phyloP scores from a whole-genome alignment of 192 early-diverging fungal genomes.

The Linderina pennispora region DNA sequence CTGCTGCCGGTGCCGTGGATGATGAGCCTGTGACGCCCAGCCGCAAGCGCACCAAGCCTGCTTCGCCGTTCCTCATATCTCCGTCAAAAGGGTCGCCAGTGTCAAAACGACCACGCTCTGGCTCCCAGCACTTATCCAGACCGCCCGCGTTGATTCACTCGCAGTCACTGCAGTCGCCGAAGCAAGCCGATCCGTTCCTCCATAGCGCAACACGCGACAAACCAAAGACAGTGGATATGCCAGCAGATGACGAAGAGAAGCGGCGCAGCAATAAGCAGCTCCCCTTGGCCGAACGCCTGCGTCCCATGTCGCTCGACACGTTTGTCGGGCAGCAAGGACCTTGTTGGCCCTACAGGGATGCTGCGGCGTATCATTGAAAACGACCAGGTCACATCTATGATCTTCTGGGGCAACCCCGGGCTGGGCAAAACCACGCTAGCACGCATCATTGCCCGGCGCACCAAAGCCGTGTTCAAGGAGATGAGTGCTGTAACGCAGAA shows the following conservation, averaged over 20 bases:
- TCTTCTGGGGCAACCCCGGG: conserved; percentile 70
- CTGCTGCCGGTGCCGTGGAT: neutral
- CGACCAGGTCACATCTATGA: conserved; percentile 66
- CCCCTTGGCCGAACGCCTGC: conserved; percentile 41
- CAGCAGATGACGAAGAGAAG: conserved; percentile 4
- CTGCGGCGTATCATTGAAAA: conserved; percentile 59
- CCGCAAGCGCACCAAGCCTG: neutral
- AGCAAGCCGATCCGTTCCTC: neutral
- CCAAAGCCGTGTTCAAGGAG: conserved; percentile 36
- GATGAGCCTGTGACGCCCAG: neutral
- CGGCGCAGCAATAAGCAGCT: conserved; percentile 16
- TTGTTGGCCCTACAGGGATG: conserved; percentile 60
- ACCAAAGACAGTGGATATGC: neutral
- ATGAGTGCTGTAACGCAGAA: conserved; percentile 54
- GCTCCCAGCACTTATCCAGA: neutral
- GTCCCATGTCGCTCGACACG: conserved; percentile 49
- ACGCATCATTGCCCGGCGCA: conserved; percentile 48
- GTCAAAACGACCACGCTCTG: neutral
- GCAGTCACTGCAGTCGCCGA: neutral
- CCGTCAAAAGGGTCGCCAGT: neutral
- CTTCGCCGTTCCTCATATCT: too few species aligned
- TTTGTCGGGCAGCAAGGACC: conserved; percentile 68
- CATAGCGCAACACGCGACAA: neutral
- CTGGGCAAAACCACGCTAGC: conserved; percentile 59
- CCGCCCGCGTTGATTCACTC: neutral